Evolutionary conservation across 2,329 filamentous ascomycete genomes (phyloP).

Genomic region (Aspergillus chevalieri): DNA sequence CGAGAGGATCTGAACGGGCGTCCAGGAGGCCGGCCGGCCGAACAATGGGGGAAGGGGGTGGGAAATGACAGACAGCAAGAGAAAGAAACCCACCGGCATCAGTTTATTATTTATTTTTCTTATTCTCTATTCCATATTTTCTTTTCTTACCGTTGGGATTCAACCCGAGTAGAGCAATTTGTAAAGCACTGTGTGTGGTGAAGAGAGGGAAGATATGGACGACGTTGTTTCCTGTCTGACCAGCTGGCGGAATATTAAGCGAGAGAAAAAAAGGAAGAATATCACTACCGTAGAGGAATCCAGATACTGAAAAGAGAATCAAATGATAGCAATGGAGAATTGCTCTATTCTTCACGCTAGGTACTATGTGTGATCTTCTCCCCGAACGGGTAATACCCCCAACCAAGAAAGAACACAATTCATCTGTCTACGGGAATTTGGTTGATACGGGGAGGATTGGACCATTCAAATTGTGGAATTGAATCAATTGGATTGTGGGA

Average conservation of each 20-base stretch:
- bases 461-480: not conserved
- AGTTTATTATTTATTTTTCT: constrained; percentile 5
- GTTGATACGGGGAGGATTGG: too few relatives aligned
- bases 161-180: too few relatives aligned
- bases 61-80: too few relatives aligned
- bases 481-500: not conserved
- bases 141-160: not conserved
- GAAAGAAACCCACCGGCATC: constrained; percentile 22
- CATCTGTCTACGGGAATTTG: too few relatives aligned
- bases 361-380: too few relatives aligned
- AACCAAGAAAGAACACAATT: too few relatives aligned
- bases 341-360: too few relatives aligned
- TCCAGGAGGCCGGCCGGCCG: constrained; percentile 4
- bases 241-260: too few relatives aligned
- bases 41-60: constrained; percentile 3
- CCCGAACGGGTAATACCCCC: too few relatives aligned
- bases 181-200: not conserved
- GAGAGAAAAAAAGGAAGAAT: not conserved
- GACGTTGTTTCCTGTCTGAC: not conserved
- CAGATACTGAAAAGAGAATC: not conserved
- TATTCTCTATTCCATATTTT: not conserved
- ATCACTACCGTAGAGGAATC: not conserved
- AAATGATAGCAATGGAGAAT: not conserved
- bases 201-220: constrained; percentile 6
- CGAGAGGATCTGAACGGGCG: not conserved